Conservation (phyloP, 495 filamentous ascomycete genomes). For the Penicillium alfredii region DNA sequence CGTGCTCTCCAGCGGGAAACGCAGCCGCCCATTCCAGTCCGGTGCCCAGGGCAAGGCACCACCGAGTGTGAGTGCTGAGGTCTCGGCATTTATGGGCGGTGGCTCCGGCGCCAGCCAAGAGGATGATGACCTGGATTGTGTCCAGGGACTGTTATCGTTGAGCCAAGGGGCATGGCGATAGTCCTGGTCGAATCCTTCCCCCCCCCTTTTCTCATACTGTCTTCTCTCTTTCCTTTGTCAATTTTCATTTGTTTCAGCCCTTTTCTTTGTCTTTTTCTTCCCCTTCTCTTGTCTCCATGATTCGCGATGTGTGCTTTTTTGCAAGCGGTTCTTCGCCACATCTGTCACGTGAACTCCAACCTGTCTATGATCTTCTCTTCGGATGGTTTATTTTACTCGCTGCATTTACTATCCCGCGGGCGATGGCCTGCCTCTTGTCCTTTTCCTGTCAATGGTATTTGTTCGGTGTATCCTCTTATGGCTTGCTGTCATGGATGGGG, state of each 20-base stretch:
- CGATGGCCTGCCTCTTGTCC: too few relatives aligned
- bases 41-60: slow-evolving; percentile 23
- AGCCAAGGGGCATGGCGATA: slow-evolving; percentile 60
- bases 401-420: too few relatives aligned
- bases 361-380: slow-evolving; percentile 20
- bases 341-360: slow-evolving; percentile 27
- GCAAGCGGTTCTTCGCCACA: slow-evolving; percentile 34
- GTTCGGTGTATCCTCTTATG: too few relatives aligned
- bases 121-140: slow-evolving; percentile 70
- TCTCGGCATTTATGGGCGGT: slow-evolving; percentile 63
- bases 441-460: too few relatives aligned
- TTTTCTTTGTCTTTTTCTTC: slow-evolving; percentile 18
- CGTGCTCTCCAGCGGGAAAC: slow-evolving; percentile 28
- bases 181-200: slow-evolving; percentile 5
- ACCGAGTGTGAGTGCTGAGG: slow-evolving; percentile 47
- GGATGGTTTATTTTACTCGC: slow-evolving; percentile 9
- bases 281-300: slow-evolving; percentile 20
- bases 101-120: slow-evolving; percentile 54
- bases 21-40: slow-evolving; percentile 30
- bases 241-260: slow-evolving; percentile 12
- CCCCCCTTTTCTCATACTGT: slow-evolving; percentile 5
- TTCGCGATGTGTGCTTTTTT: slow-evolving; percentile 28
- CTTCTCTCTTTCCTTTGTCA: slow-evolving; percentile 23
- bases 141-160: slow-evolving; percentile 70
- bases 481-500: too few relatives aligned